Evolutionary conservation across 75 land plant species (phyloP), one percentile per base, ranked within the genome.

Genomic region (Sequoiadendron giganteum): DNA sequence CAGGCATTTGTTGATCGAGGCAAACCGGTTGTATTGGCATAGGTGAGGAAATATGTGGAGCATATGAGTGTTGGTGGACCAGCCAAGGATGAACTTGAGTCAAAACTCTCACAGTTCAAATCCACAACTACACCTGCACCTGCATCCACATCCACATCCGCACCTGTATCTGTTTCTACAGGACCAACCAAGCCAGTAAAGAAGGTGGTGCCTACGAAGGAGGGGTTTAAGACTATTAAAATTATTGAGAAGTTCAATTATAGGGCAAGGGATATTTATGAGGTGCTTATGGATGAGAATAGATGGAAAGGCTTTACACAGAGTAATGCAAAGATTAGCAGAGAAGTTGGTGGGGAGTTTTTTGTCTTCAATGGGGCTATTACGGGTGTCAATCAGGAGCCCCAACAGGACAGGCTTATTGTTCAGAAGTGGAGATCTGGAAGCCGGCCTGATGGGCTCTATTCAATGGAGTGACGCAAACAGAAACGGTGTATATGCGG

Each of bases 291-390:
- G 92, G 98, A 96, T 86, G 99, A 97, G 88, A 96, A 92, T 87
- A 83, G 99, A 80, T 97, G 99, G 99, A 97, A 94, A 86, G 99
- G 98, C 0, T 97, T 97, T 86, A 96, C 99, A 5, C 97, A 95
- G 93, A 97, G 99, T 86, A 95, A 93, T 90, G 99, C 99, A 1
- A 93, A 86, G 90, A 96, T 97, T 42, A 95, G 98, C 87, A 96
- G 91, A 88, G 99, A 96, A 70, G 96, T 94, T 34, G 98, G n/a
- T n/a, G n/a, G n/a, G n/a, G n/a, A n/a, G n/a, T n/a, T n/a, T n/a
- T n/a, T n/a, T n/a, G n/a, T n/a, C n/a, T n/a, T n/a, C n/a, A n/a
- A n/a, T n/a, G n/a, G n/a, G n/a, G n/a, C n/a, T n/a, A n/a, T n/a
- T n/a, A n/a, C n/a, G n/a, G n/a, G n/a, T n/a, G n/a, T n/a, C n/a